Conservation (phyloP, 2,329 filamentous ascomycete genomes). For the Purpureocillium takamizusanense region DNA sequence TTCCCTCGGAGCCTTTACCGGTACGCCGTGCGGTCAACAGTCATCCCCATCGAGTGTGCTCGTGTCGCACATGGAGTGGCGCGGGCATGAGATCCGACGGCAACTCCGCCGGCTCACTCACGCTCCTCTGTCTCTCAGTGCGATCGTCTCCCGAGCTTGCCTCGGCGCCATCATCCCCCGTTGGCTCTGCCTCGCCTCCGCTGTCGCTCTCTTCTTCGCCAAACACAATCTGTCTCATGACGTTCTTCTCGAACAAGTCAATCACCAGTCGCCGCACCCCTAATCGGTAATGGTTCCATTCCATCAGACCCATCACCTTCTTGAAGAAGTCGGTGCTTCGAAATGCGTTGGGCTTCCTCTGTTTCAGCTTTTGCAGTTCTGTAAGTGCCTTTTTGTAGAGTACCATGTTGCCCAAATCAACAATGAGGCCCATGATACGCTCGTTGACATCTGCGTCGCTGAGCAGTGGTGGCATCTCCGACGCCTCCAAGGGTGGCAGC, state of each 20-base stretch:
- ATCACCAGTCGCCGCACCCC: constrained; percentile 83
- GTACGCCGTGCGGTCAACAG: not conserved
- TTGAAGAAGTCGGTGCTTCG: constrained; percentile 70
- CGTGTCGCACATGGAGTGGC: constrained; percentile 22
- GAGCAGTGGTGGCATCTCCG: constrained; percentile 33
- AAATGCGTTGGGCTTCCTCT: constrained; percentile 67
- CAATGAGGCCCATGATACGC: constrained; percentile 74
- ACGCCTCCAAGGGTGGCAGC: constrained; percentile 33
- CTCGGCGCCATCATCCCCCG: constrained; percentile 54
- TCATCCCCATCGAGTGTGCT: not conserved
- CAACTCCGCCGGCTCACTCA: constrained; percentile 32
- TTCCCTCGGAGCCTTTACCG: not conserved
- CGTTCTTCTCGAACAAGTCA: constrained; percentile 86
- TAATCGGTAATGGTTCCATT: constrained; percentile 82
- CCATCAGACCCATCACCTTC: constrained; percentile 75
- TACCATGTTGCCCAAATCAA: constrained; percentile 88
- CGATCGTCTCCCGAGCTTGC: constrained; percentile 41
- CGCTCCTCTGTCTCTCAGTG: constrained; percentile 49
- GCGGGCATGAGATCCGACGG: constrained; percentile 22
- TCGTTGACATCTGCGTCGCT: constrained; percentile 59
- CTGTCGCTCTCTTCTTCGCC: constrained; percentile 62
- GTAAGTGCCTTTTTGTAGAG: constrained; percentile 78
- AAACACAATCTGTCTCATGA: constrained; percentile 77
- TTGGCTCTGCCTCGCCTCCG: constrained; percentile 32
- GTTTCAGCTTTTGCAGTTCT: constrained; percentile 73